These are phyloP conservation scores for Bonia amplexicaulis DNA, from an alignment of 176 grass and related monocot species.

Conservation along the genomic window DNA sequence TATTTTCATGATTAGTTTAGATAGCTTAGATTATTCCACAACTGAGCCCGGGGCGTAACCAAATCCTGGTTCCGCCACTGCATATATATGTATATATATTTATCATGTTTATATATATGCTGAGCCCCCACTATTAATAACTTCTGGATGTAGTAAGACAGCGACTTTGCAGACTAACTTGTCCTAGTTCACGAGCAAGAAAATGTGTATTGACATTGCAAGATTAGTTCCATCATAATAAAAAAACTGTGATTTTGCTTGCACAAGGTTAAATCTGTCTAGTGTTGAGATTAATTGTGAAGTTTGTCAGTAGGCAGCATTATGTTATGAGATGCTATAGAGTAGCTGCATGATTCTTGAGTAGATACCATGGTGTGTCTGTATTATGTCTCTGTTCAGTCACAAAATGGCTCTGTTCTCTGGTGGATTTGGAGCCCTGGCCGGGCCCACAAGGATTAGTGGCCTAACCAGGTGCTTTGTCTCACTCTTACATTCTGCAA, in stretches of 20 bases:
- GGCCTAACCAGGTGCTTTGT: slow-evolving; percentile 33
- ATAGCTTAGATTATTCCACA: too few species aligned
- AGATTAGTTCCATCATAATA: background rate
- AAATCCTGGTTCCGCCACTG: too few species aligned
- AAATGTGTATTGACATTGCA: background rate
- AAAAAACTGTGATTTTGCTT: background rate
- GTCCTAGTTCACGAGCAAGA: slow-evolving; percentile 27
- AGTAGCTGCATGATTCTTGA: slow-evolving; percentile 19
- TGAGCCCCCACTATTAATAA: background rate
- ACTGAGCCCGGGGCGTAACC: too few species aligned
- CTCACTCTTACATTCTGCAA: slow-evolving; percentile 23
- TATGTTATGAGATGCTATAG: slow-evolving; percentile 23
- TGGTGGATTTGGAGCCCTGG: slow-evolving; percentile 11
- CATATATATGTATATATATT: background rate
- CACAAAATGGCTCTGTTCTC: background rate
- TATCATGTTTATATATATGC: background rate
- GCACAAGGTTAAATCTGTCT: background rate
- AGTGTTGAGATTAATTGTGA: background rate
- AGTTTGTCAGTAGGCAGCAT: background rate
- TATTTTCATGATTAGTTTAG: too few species aligned
- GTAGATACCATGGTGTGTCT: slow-evolving; percentile 30
- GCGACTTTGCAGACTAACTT: background rate
- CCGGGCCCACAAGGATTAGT: slow-evolving; percentile 15
- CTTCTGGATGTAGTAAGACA: slow-evolving; percentile 19
- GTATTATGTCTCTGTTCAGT: slow-evolving; percentile 21